Base-by-base conservation (phyloP, 208 protist species). In the Wallacemonas sp. region DNA sequence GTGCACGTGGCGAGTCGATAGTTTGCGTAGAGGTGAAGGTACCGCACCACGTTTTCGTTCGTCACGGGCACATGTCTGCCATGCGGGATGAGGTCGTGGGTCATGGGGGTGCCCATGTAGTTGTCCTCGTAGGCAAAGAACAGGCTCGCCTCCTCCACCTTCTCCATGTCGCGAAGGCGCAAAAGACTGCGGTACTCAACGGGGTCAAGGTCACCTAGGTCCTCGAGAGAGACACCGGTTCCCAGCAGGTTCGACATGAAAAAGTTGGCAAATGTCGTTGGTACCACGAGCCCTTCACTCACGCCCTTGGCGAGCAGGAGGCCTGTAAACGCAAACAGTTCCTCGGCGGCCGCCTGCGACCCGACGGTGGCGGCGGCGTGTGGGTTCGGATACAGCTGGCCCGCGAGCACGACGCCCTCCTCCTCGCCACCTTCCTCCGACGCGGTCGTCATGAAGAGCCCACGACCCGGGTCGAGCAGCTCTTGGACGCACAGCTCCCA, bases 241-340 rank as follows among this genome's bases (percentile, higher is more conserved):
- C 74, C 57, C 22, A 84, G 36, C 19, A 63, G 19, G 46, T 48
- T 66, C 21, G 63, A 75, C 42, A 71, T 19, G 53, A 89, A 87
- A 66, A 86, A 87, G 24, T 61, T 57, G 39, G 79, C 79, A 19
- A 86, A 80, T 10, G 74, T 72, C 19, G 79, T 37, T 10, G 74
- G 57, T 29, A 85, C 26, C 1, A 85, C 38, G 17, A 85, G 70
- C 8, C 50, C 62, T 45, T 83, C 76, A 32, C 81, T 81, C 10
- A 86, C 48, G 26, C 72, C 63, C 44, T 89, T 89, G 37, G 71
- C 79, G 13, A 87, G 50, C 6, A 87, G 53, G 2, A 65, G 44
- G 0, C 83, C 83, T 9, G 83, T 21, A 46, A 89, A 89, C 17
- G 15, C 13, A 38, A 63, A 65, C 8, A 53, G 30, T 17, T 55